Base-by-base conservation (phyloP, 495 filamentous ascomycete species). In the Daldinia loculata region DNA sequence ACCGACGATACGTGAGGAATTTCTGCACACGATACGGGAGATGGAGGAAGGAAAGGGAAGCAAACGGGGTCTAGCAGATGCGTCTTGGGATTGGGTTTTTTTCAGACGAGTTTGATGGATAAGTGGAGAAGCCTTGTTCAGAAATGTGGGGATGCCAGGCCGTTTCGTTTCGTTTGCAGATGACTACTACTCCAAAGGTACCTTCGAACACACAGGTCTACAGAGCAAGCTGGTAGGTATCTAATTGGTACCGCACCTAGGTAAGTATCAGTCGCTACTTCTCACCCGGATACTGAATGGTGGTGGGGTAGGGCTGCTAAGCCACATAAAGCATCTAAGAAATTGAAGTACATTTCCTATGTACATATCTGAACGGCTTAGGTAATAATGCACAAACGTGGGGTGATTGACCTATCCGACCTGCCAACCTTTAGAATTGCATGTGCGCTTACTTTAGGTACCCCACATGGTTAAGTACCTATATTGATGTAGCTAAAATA, bases 1-100 rank as follows among this genome's bases (percentile, higher is more conserved):
- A 76, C 76, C 72, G 71, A 75, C 76, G 63, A 78, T 75, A 76
- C 59, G 74, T 70, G 66, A 75, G 30, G 76, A 70, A 70, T 60
- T 66, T 71, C 67, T 74, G 68, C 69, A 67, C 69, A 72, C 70
- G 73, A 76, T 73, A 70, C 51, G 70, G 74, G 70, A 72, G 69
- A 75, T 76, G 71, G 67, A 70, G 77, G 73, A 74, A 67, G 74
- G 64, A 66, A 70, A 70, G 69, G 63, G 65, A 75, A 77, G 74
- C 69, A 76, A 77, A 76, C 74, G 72, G 74, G 75, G 71, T 64
- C 60, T 48, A 63, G 43, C 51, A 64, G 55, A 71, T 74, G 71
- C 68, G 67, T 63, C 68, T 53, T 71, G 59, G 68, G 60, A 74
- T 65, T 71, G 65, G 72, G 69, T 61, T 74, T 71, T 71, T 70